phyloP scores from a whole-genome alignment of 805 yeast species.

The Lachancea kluyveri region DNA sequence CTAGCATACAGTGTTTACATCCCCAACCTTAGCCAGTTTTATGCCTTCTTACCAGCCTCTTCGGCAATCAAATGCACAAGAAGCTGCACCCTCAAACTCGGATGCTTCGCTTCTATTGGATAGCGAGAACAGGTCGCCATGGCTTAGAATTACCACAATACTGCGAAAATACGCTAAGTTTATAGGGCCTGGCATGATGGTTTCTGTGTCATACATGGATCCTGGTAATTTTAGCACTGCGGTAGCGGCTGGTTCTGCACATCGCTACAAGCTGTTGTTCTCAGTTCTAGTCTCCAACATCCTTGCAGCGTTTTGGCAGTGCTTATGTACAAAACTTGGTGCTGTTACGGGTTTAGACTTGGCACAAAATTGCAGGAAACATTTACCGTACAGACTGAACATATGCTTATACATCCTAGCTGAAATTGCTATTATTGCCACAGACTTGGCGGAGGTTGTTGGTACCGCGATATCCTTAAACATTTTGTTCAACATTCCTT shows the following conservation, averaged over 20 bases:
- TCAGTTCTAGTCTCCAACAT: slow-evolving; percentile 74
- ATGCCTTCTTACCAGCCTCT: no score
- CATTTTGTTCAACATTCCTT: slow-evolving; percentile 72
- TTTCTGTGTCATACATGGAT: slow-evolving; percentile 92
- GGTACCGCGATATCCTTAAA: slow-evolving; percentile 96
- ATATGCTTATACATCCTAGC: slow-evolving; percentile 66
- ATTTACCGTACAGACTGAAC: slow-evolving; percentile 59
- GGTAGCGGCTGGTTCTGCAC: slow-evolving; percentile 88
- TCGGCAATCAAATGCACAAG: no score
- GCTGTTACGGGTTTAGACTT: slow-evolving; percentile 90
- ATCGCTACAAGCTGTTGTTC: slow-evolving; percentile 71
- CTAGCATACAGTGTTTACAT: no score
- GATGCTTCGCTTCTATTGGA: no score
- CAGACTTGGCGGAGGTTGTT: slow-evolving; percentile 94
- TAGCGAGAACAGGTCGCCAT: no score
- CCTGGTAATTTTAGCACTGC: slow-evolving; percentile 97
- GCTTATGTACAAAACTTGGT: slow-evolving; percentile 81
- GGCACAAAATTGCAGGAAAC: slow-evolving; percentile 79
- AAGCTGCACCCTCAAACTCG: no score
- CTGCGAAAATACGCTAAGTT: slow-evolving; percentile 50
- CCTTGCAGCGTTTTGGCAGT: slow-evolving; percentile 82
- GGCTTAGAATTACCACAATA: slow-evolving; percentile 13
- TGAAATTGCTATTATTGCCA: slow-evolving; percentile 87
- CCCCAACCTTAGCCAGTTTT: no score
- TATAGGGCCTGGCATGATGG: slow-evolving; percentile 96